Conservation (phyloP, 2,329 filamentous ascomycete species). For the Penicillium thymicola region DNA sequence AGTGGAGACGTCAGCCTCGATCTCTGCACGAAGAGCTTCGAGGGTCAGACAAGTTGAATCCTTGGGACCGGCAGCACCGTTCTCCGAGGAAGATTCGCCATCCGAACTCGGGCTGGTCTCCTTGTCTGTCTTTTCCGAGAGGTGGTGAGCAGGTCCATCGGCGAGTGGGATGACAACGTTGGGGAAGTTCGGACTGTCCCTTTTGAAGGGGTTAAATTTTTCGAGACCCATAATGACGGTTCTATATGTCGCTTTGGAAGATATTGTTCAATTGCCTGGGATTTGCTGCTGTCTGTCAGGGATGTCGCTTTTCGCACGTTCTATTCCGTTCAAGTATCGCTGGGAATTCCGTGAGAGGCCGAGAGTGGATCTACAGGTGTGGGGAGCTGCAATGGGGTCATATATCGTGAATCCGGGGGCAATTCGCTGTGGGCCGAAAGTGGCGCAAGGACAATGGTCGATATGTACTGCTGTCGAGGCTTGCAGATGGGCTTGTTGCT, state of each 20-base stretch:
- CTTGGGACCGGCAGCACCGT: conserved; percentile 33
- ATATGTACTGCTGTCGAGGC: neutral
- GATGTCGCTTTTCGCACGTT: conserved; percentile 2
- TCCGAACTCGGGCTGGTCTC: conserved; percentile 35
- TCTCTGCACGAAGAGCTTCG: conserved; percentile 65
- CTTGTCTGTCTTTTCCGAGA: conserved; percentile 33
- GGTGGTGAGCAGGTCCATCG: conserved; percentile 40
- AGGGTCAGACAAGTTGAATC: conserved; percentile 57
- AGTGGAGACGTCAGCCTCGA: conserved; percentile 57
- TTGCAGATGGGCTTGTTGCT: conserved; percentile 2
- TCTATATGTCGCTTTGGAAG: conserved; percentile 16
- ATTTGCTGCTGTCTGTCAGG: conserved; percentile 6
- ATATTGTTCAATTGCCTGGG: neutral
- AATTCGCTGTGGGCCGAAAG: neutral
- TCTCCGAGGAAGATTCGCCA: conserved; percentile 36
- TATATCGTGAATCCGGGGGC: neutral
- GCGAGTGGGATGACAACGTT: conserved; percentile 51
- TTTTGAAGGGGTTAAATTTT: conserved; percentile 49
- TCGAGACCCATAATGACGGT: conserved; percentile 29
- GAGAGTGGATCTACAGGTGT: conserved; percentile 15
- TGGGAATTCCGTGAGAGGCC: neutral
- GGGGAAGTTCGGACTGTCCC: conserved; percentile 51
- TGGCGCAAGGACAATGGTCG: conserved; percentile 6
- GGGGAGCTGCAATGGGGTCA: conserved; percentile 5
- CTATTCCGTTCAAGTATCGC: conserved; percentile 1